Base-by-base conservation (phyloP, 2,329 filamentous ascomycete species). In the Dendryphion nanum region DNA sequence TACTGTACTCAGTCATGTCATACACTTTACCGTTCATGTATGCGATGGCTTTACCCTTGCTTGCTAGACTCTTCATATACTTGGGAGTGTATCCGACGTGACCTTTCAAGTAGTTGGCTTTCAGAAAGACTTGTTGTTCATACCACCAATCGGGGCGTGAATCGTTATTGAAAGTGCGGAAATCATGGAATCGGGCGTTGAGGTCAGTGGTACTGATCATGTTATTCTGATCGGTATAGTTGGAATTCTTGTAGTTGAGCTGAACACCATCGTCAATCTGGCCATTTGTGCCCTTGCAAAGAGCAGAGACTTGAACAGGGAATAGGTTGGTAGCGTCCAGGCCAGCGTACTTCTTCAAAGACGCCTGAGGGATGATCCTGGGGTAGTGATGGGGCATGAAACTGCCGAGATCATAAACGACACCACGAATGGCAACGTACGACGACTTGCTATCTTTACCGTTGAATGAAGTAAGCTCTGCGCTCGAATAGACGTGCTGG, bases 101-200 rank as follows among this genome's bases (percentile, higher is more conserved):
- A 33, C 93, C 93, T 65, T 94, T 94, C 68, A 86, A 85, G 74
- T 85, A 97, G 50, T 82, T 83, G 20, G 79, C 68, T 52, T 84
- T 85, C 37, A 98, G 71, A 63, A 82, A 81, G 20, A 82, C 75
- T 78, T 96, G 89, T 63, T 90, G 83, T 69, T 98, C 88, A 40
- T 77, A 84, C 70, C 91, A 97, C 93, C 93, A 98, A 60, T 95
- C 89, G 2, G 84, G 82, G 8, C 90, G 83, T 35, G 78, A 84
- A 59, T 95, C 87, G 49, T 89, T 88, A 21, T 79, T 88, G 59
- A 80, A 89, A 59, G 78, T 82, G 42, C 93, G 82, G 79, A 98
- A 98, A 63, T 98, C 93, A 59, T 98, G 93, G 62, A 94, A 98
- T 45, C 79, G 72, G 16, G 82, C 73, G 57, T 96, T 95, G 16